Base-by-base conservation (phyloP, 805 yeast genomes). In the Ogataea henricii region DNA sequence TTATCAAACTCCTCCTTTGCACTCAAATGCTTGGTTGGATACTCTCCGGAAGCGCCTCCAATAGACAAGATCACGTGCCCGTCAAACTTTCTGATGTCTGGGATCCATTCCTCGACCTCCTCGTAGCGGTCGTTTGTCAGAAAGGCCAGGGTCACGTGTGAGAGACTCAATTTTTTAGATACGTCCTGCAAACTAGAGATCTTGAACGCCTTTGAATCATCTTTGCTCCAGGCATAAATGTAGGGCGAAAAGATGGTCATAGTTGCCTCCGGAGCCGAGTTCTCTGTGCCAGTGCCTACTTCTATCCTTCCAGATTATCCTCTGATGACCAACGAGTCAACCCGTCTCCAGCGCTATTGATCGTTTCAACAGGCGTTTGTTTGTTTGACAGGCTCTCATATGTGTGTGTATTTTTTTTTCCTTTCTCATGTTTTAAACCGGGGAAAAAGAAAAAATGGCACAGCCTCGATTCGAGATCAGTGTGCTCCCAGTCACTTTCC, bases 31-130 rank as follows among this genome's bases (percentile, higher is more conserved):
- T 45, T 29, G 4, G 54, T 46, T 9, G 67, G 66, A 40, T 62
- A 64, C 7, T 49, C 50, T 2, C 68, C 66, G 12, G 40, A 30
- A 9, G 68, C 68, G 7, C 70, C 70, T 6, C 69, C 70, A 26
- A 66, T 56, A 1, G 69, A 65, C 7, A 66, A 43, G 14, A 53
- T 59, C n/a, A 66, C 60, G 5, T 46, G 40, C 1, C 60, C 62
- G 4, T 46, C 34, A 34, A 53, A 54, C 12, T 33, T n/a, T 9
- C 22, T 25, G 6, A 63, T 56, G 26, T 60, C 66, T 2, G 49
- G 40, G 3, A 30, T 43, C 70, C 70, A 66, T 13, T 45, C 36
- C 21, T 30, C 47, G 27, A 66, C 54, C 35, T 64, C 68, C 3
- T 57, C 55, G 33, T 41, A 63, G 26, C 59, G 48, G 27, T 57